phyloP scores from a whole-genome alignment of 2,329 filamentous ascomycete species.

The Diaporthe batatas region DNA sequence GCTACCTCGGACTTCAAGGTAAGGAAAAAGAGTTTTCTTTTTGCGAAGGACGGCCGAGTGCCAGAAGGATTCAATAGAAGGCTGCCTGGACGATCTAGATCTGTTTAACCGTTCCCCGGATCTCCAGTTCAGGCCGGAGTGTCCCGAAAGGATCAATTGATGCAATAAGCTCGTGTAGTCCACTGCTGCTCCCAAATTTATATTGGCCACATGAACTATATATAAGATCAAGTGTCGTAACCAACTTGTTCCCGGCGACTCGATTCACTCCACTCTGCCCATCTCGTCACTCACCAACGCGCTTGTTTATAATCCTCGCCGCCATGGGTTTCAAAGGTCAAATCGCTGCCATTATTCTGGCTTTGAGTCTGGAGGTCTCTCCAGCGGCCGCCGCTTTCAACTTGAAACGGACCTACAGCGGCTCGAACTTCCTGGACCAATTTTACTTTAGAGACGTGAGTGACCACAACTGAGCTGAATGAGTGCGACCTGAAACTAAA shows the following conservation, averaged over 20 bases:
- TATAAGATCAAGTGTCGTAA: slow-evolving; percentile 20
- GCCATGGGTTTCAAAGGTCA: slow-evolving; percentile 26
- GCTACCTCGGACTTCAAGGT: slow-evolving; percentile 8
- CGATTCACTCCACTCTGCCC: not conserved
- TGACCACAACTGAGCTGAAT: too few species aligned
- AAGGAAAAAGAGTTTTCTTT: slow-evolving; percentile 24
- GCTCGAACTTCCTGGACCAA: slow-evolving; percentile 22
- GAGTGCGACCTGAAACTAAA: not conserved
- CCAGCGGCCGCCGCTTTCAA: slow-evolving; percentile 12
- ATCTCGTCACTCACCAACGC: not conserved
- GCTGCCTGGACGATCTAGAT: slow-evolving; percentile 19
- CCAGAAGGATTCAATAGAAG: slow-evolving; percentile 27
- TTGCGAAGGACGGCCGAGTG: not conserved
- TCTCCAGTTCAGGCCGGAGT: slow-evolving; percentile 24
- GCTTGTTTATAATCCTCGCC: not conserved
- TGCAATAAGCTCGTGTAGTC: not conserved
- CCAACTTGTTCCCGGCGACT: not conserved
- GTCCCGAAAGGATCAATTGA: slow-evolving; percentile 13
- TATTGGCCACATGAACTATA: not conserved
- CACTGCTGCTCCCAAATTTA: not conserved
- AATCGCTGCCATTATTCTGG: slow-evolving; percentile 6
- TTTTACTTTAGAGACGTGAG: slow-evolving; percentile 18
- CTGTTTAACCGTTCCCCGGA: slow-evolving; percentile 7
- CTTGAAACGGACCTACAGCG: slow-evolving; percentile 17
- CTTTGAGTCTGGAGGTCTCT: not conserved